Evolutionary conservation across 805 yeast genomes (phyloP).

Genomic region (Saccharomycopsis sp.): DNA sequence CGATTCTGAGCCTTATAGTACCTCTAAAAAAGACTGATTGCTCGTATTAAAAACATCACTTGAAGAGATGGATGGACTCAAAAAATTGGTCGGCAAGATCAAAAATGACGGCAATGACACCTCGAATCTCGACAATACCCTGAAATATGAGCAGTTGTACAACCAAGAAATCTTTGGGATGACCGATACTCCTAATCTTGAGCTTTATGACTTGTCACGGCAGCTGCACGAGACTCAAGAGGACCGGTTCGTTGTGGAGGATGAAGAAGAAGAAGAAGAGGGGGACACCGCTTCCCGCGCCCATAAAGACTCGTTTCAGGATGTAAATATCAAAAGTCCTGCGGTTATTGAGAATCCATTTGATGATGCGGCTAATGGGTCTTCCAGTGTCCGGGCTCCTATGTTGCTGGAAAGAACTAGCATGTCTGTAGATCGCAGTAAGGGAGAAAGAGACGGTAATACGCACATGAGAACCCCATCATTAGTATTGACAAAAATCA

Average conservation of each 20-base stretch:
- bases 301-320: not conserved
- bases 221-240: not conserved
- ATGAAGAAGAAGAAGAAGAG: constrained; percentile 1
- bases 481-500: constrained; percentile 4
- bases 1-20: not conserved
- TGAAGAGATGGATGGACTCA: not conserved
- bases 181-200: constrained; percentile 1
- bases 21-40: no score
- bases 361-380: not conserved
- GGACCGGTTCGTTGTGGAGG: constrained; percentile 1
- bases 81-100: not conserved
- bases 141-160: constrained; percentile 14
- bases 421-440: not conserved
- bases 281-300: no score
- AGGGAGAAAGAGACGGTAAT: not conserved
- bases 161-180: constrained; percentile 17
- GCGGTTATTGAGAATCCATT: constrained; percentile 4
- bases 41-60: no score
- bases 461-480: not conserved
- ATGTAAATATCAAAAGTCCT: constrained; percentile 2
- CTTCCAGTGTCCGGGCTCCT: not conserved
- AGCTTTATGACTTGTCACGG: not conserved
- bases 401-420: no score
- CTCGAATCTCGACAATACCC: not conserved
- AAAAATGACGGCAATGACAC: not conserved